Evolutionary conservation across 1,139 yeast species (phyloP).

Genomic region (Hanseniaspora uvarum): DNA sequence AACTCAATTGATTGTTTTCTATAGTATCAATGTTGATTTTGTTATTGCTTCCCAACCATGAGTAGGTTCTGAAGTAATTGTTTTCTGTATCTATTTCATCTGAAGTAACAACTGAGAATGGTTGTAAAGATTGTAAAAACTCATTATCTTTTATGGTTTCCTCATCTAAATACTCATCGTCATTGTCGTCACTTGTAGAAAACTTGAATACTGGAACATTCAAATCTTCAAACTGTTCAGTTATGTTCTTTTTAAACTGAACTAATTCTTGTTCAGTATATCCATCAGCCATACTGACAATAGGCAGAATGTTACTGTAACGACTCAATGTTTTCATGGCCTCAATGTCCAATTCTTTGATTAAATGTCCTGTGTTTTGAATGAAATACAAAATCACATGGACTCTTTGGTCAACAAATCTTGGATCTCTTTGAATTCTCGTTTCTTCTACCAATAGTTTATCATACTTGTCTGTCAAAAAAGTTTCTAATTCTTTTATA

Average conservation of each 20-base stretch:
- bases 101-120: constrained; percentile 62
- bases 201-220: constrained; percentile 67
- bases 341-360: constrained; percentile 59
- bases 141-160: constrained; percentile 62
- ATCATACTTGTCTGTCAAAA: constrained; percentile 77
- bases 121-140: constrained; percentile 49
- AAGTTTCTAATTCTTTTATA: constrained; percentile 61
- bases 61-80: constrained; percentile 59
- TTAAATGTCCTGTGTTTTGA: constrained; percentile 69
- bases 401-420: constrained; percentile 67
- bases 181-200: constrained; percentile 38
- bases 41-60: constrained; percentile 54
- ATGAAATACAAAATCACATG: constrained; percentile 63
- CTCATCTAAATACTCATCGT: constrained; percentile 65
- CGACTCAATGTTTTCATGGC: constrained; percentile 59
- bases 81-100: constrained; percentile 42
- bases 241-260: constrained; percentile 43
- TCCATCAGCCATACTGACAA: constrained; percentile 60
- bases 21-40: constrained; percentile 46
- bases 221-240: constrained; percentile 51
- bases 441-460: constrained; percentile 69
- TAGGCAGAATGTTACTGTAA: constrained; percentile 63
- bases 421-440: constrained; percentile 64
- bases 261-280: constrained; percentile 51
- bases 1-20: constrained; percentile 50